Evolutionary conservation across 805 yeast species (phyloP).

Genomic region (Barnettozyma sp.): DNA sequence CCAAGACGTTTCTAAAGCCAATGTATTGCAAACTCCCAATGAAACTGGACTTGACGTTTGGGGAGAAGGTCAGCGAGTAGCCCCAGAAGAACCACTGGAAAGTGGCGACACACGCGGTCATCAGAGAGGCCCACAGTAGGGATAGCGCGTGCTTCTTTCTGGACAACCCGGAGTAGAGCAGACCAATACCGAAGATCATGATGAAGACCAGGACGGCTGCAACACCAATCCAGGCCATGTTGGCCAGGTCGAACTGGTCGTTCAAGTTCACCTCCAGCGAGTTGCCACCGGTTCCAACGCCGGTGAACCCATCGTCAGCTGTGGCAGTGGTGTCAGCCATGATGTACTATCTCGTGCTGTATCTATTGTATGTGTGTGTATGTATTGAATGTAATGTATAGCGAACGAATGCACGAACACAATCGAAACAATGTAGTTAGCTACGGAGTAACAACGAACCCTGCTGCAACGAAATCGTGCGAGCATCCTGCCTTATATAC

Average conservation of each 20-base stretch:
- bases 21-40: constrained; percentile 80
- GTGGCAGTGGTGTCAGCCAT: constrained; percentile 6
- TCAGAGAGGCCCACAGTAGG: constrained; percentile 86
- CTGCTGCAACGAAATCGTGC: no score
- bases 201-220: constrained; percentile 84
- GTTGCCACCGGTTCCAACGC: constrained; percentile 74
- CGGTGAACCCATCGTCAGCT: constrained; percentile 36
- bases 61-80: constrained; percentile 80
- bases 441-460: no score
- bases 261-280: constrained; percentile 68
- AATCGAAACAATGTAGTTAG: no score
- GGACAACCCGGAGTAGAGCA: constrained; percentile 86
- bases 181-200: constrained; percentile 94
- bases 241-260: constrained; percentile 59
- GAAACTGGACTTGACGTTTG: constrained; percentile 51
- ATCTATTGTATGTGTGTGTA: background rate
- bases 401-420: no score
- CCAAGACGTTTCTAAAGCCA: constrained; percentile 73
- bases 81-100: constrained; percentile 99
- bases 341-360: no score
- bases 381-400: background rate
- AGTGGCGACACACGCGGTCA: constrained; percentile 73
- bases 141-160: constrained; percentile 96
- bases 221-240: constrained; percentile 80
- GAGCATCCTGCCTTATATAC: no score